Base-by-base conservation (phyloP, 257 asterid genomes). In the Catharanthus roseus region DNA sequence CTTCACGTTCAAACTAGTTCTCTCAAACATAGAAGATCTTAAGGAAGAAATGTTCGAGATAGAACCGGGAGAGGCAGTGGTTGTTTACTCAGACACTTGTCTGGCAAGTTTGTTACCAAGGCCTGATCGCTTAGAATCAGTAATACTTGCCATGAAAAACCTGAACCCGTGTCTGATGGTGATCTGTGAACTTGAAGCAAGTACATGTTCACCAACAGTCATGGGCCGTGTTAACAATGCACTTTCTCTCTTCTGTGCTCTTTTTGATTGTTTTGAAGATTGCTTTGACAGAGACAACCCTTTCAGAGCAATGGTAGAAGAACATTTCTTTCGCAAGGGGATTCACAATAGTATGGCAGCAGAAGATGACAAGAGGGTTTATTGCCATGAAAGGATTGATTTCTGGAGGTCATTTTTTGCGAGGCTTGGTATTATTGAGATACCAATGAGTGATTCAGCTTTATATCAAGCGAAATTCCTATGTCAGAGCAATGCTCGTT, bases 161-260 rank as follows among this genome's bases (percentile, higher is more conserved):
- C 61, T 82, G 7, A 79, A 73, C 11, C 83, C 83, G 0, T 10
- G 78, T 47, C 75, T 77, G 31, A 78, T 84, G 84, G 80, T 82
- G 11, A 71, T 88, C 2, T 56, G 65, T 11, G 95, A 88, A 73
- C 76, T 69, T 4, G 89, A 86, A 72, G 85, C 77, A n/a, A 80
- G 76, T 58, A 72, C 74, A 60, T 86, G 78, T 16, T 70, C 84
- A 12, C 81, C 80, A 0, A 19, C 53, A 13, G 86, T 86, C 5
- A 79, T 81, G 56, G 84, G 81, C 23, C 82, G 88, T 10, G 86
- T 86, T n/a, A 78, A 81, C n/a, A 87, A 80, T 3, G 74, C 86
- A 19, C 78, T 87, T 24, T 26, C 76, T 4, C 72, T 81, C 65
- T 77, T 75, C 7, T 83, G 85, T 1, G 81, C 86, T 11, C 51